Evolutionary conservation across 2,329 filamentous ascomycete species (phyloP).

Genomic region (Fusarium abutilonis): DNA sequence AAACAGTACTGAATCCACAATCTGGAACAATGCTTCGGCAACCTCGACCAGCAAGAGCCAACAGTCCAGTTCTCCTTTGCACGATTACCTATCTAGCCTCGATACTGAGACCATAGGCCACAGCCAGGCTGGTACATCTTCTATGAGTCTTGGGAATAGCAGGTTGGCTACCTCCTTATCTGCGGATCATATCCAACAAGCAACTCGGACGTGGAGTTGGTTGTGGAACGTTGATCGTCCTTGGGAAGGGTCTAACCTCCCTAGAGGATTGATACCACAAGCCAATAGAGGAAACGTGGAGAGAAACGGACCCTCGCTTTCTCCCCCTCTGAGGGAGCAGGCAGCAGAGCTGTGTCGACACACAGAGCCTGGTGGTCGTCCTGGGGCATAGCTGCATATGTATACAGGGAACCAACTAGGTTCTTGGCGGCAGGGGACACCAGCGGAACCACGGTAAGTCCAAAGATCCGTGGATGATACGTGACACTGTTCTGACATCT

Average conservation of each 20-base stretch:
- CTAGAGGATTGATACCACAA: not conserved
- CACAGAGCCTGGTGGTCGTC: not conserved
- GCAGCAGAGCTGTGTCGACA: not conserved
- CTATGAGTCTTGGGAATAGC: not conserved
- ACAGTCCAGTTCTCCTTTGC: not conserved
- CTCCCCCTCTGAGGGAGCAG: not conserved
- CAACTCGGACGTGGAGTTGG: constrained; percentile 5
- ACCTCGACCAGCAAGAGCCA: not conserved
- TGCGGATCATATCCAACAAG: not conserved
- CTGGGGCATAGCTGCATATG: not conserved
- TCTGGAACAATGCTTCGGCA: not conserved
- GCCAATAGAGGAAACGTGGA: no score
- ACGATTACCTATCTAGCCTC: not conserved
- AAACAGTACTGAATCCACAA: not conserved
- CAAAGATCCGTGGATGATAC: not conserved
- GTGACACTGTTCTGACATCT: not conserved
- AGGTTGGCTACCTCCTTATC: not conserved
- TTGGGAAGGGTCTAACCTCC: constrained; percentile 16
- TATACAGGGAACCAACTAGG: not conserved
- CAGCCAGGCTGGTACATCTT: not conserved
- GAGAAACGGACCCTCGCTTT: no score
- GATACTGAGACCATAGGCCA: constrained; percentile 5
- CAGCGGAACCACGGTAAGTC: constrained; percentile 8
- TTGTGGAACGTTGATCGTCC: constrained; percentile 19
- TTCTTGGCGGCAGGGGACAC: not conserved